phyloP scores from a whole-genome alignment of 139 green algal genomes.

The Haematococcus lacustris region DNA sequence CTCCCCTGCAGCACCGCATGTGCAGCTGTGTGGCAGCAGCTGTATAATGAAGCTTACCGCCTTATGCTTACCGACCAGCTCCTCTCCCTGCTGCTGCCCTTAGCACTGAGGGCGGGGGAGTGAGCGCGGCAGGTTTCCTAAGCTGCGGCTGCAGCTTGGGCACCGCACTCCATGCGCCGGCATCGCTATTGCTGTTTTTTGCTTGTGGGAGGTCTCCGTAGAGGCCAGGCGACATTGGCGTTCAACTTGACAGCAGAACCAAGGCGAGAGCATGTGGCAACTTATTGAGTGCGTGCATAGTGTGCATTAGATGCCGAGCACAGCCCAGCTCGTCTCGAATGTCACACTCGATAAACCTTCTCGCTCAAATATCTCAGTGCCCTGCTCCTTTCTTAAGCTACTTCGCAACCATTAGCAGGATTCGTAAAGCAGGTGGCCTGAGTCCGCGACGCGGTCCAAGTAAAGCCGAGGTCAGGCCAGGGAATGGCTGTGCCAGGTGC shows the following conservation, averaged over 20 bases:
- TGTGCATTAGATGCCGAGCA: too few species aligned
- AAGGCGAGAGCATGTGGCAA: too few species aligned
- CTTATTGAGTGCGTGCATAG: too few species aligned
- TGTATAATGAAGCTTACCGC: background rate
- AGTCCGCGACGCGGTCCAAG: too few species aligned
- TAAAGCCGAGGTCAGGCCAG: too few species aligned
- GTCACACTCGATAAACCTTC: too few species aligned
- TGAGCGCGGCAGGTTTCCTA: conserved; percentile 1
- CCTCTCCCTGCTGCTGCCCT: conserved; percentile 10
- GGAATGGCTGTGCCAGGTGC: too few species aligned
- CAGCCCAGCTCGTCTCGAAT: too few species aligned
- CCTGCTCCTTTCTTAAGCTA: too few species aligned
- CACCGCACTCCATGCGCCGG: conserved; percentile 8
- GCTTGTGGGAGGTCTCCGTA: conserved; percentile 51
- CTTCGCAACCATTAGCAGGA: too few species aligned
- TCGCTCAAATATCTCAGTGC: too few species aligned
- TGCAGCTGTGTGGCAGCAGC: background rate
- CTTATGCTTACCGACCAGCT: conserved; percentile 10
- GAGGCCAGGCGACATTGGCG: conserved; percentile 19
- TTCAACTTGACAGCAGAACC: background rate
- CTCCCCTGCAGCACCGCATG: background rate
- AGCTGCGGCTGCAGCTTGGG: conserved; percentile 22
- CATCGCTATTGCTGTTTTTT: conserved; percentile 10
- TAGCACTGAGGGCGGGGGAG: conserved; percentile 19
- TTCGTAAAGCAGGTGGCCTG: too few species aligned